Evolutionary conservation across 176 grass and related monocot species (phyloP), one percentile per base, ranked within the genome.

Genomic region (Tuctoria greenei): DNA sequence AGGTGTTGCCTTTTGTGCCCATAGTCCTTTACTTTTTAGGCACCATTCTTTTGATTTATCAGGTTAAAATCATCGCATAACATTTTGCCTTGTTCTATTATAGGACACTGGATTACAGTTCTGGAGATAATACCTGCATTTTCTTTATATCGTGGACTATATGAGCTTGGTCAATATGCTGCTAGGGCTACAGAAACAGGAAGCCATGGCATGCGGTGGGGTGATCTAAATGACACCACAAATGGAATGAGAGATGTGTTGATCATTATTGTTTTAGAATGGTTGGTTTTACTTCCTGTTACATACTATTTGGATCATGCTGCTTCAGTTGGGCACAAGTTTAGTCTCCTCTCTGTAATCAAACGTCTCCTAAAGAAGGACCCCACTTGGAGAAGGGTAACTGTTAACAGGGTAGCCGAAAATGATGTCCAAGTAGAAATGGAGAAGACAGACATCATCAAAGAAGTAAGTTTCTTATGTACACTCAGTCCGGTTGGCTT

Each of bases 51-150:
- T 57, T 26, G 1, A 27, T 47, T 26, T 57, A 76, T 36, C 8
- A 76, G 38, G 18, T 39, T 71, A 3, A 81, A 28, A 28, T 75
- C 7, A 21, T 81, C 23, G 37, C 7, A 38, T 47, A 71, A 75
- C 47, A 52, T 42, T 67, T 43, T 69, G 12, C 58, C 36, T 37
- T 61, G 20, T 57, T 63, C 66, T 83, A 74, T 20, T 74, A 43
- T 69, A 88, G 80, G 46, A 73, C 75, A 88, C 49, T 94, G 91
- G 95, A 91, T 89, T 70, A 90, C 90, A 82, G 78, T 90, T 78
- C 81, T 98, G 82, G 95, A 98, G 87, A 75, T 98, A 75, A 63
- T 98, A 85, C 95, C 95, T 55, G 82, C 81, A 72, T 98, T 98
- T 85, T 91, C 95, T 54, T 81, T 98, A 38, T 98, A 87, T 72